Base-by-base conservation (phyloP, 140 eudicot genomes). In the Cichorium intybus region DNA sequence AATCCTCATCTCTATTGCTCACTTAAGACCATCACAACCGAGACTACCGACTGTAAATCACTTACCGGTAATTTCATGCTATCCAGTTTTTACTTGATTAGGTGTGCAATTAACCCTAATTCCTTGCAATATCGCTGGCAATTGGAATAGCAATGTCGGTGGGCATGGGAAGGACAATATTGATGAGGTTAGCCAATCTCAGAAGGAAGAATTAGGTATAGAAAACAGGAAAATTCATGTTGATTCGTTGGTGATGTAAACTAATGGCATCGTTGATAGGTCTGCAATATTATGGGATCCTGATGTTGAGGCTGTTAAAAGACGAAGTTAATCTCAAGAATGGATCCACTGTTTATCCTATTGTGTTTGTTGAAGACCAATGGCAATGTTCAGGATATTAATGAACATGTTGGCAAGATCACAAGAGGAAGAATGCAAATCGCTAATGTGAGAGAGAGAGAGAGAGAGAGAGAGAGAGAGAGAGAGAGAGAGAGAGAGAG, bases 101-200 rank as follows among this genome's bases (percentile, higher is more conserved):
- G n/a, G n/a, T n/a, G n/a, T n/a, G n/a, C n/a, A n/a, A n/a, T n/a
- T n/a, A n/a, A n/a, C n/a, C n/a, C n/a, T n/a, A n/a, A n/a, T n/a
- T n/a, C n/a, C n/a, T n/a, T n/a, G 60, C 73, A 68, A 71, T 73
- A 81, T 64, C 54, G 54, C 43, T 62, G 63, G 59, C 48, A 28
- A 49, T 9, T 41, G 43, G n/a, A 41, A 64, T 51, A 59, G 56
- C 20, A 53, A 53, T 65, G 72, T 63, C 61, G 73, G 68, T 66
- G 72, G 66, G 3, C 64, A 51, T 37, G 69, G 56, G 16, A 75
- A 71, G 64, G 81, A 72, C 22, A 80, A 78, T 56, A 8, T 59
- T 11, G 89, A 58, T 60, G 73, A 18, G 69, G 75, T 60, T 26
- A 72, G 68, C 49, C 56, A 15, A 34, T 59, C 43, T 41, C 69